Evolutionary conservation across 1,139 yeast species (phyloP), one percentile per base, ranked within the genome.

Genomic region (Candida tropicalis): DNA sequence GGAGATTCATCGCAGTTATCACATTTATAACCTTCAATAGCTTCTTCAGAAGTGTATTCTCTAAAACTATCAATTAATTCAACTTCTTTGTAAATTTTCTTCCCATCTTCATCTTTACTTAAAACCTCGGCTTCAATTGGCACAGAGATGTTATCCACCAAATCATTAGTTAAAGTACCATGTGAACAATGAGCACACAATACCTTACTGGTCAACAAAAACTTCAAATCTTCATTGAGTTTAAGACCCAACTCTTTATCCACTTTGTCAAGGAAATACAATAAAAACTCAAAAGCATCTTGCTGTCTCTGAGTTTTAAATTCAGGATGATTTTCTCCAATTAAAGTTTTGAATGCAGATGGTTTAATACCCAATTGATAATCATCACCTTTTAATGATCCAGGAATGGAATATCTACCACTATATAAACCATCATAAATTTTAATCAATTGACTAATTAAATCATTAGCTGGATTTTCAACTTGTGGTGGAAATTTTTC

Each of bases 271-370:
- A 84, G 57, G 16, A 91, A 63, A 59, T 83, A 84, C 8, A 80
- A 68, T 62, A 90, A 75, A 58, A 90, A 95, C 60, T 93, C 99
- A 70, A 84, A 87, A 0, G 98, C 95, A 68, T 93, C 99, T 61
- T 93, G 99, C 58, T 93, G 99, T 54, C 82, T 80, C 75, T 84
- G 87, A 0, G 96, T 84, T 38, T 84, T 75, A 56, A 93, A 93
- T 58, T 93, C 99, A 12, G 75, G 73, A 62, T 93, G 95, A 35
- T 81, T 81, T 43, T 77, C 77, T 1, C 97, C 97, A 43, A 95
- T 72, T 22, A 89, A 68, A 3, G 78, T 68, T 60, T 91, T 93
- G 63, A 93, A 84, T 46, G 84, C 75, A 1, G 80, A 70, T 0
- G 97, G 97, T 43, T 81, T 79, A 22, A 93, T 75, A 3, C 98